Evolutionary conservation across 495 filamentous ascomycete species (phyloP), one percentile per base, ranked within the genome.

Genomic region (Penicillium flavigenum): DNA sequence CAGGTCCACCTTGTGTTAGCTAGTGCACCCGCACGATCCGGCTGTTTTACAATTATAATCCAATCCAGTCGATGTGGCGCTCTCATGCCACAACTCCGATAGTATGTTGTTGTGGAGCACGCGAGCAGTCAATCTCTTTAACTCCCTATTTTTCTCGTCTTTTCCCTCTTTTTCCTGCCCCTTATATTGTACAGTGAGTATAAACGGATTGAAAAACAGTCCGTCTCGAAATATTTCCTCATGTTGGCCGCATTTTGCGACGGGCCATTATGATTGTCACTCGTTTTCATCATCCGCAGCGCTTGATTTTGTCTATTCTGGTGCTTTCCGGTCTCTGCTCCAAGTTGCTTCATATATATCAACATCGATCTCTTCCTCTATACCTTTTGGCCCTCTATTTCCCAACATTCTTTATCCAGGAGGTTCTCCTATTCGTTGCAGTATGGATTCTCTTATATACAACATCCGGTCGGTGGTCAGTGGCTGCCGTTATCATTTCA

Each of bases 331-430:
- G 51, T 34, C 45, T 65, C 31, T 53, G 51, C 47, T 63, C 63
- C 50, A 65, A 65, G 31, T 46, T 58, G 11, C 43, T 65, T 12
- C 60, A 60, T 36, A 45, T 65, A 47, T 56, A 57, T 41, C 63
- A 60, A 34, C 63, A 65, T 51, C 60, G 55, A 34, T 52, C 47
- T 5, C 43, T 60, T 38, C 48, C 46, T 2, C 26, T 36, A 11
- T 45, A 29, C 38, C 51, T 59, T 19, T 54, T 65, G 27, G 51
- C 55, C 2, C 24, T 65, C n/a, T 65, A 65, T 51, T 58, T 65
- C 16, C 60, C 60, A 1, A 63, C 63, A 5, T 63, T 65, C 47
- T 65, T 65, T 55, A 45, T 65, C 29, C 45, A 52, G 14, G 63
- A 65, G 36, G 26, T 45, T 9, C 38, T 63, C 12, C 52, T 65